Conservation (phyloP, 2,329 filamentous ascomycete genomes). For the Chrysoporthe deuterocubensis region DNA sequence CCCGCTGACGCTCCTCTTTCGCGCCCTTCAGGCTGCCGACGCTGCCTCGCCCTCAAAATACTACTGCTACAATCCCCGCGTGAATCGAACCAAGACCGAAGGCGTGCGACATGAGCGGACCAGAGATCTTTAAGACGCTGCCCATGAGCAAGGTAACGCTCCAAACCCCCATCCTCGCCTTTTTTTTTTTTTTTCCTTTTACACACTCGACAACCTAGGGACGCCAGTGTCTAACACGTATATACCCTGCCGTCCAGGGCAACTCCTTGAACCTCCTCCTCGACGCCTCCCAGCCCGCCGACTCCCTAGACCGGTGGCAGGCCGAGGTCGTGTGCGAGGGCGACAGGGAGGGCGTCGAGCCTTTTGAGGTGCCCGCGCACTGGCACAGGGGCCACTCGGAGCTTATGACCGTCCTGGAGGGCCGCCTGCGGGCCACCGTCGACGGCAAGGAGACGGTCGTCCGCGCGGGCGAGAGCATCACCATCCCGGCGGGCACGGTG, state of each 20-base stretch:
- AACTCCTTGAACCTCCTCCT: constrained; percentile 6
- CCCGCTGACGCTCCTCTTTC: background rate
- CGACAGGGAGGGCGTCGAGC: background rate
- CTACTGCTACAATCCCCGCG: background rate
- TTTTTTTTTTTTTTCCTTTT: no score
- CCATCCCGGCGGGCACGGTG: constrained; percentile 1
- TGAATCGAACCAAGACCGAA: background rate
- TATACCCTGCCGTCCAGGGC: background rate
- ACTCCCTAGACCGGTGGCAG: constrained; percentile 10
- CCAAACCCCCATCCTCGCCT: background rate
- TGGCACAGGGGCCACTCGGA: constrained; percentile 22
- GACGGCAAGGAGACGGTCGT: background rate
- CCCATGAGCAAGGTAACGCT: constrained; percentile 18
- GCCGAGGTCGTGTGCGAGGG: constrained; percentile 10
- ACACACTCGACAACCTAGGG: no score
- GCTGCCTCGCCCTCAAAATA: background rate
- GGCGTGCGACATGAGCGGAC: constrained; percentile 3
- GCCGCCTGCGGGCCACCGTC: constrained; percentile 9
- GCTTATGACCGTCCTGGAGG: constrained; percentile 11
- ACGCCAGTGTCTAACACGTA: no score
- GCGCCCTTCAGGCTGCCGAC: background rate
- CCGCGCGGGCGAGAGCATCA: background rate
- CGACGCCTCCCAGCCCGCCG: background rate
- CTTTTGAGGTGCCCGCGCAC: constrained; percentile 10
- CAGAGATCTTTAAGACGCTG: constrained; percentile 8